phyloP scores from a whole-genome alignment of 2,329 filamentous ascomycete species.

The Ophiostoma sp. region DNA sequence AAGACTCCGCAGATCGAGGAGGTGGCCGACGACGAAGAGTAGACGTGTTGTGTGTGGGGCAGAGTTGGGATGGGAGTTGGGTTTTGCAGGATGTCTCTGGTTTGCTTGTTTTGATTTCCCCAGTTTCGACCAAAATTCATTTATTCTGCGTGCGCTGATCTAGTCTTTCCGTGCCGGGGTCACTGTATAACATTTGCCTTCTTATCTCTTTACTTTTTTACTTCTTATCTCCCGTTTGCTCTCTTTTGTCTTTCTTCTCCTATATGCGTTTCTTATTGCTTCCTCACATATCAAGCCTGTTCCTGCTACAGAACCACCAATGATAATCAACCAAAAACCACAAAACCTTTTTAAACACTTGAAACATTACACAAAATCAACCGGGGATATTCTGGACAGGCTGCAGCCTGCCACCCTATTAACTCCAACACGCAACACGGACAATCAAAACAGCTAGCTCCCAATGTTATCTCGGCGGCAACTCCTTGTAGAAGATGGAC shows the following conservation, averaged over 20 bases:
- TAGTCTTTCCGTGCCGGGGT: not conserved
- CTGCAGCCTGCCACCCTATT: not conserved
- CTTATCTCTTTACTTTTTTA: not conserved
- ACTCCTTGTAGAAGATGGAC: slow-evolving; percentile 56
- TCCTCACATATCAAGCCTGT: not conserved
- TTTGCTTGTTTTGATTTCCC: not conserved
- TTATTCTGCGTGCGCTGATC: not conserved
- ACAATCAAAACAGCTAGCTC: not conserved
- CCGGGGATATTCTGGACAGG: not conserved
- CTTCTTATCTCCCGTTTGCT: not conserved
- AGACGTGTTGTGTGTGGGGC: not conserved
- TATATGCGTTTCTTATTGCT: not conserved
- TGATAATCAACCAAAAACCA: not conserved
- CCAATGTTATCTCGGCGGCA: slow-evolving; percentile 31
- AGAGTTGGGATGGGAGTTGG: not conserved
- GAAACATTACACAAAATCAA: not conserved
- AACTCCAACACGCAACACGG: not conserved
- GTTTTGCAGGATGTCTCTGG: not conserved
- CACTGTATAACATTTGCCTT: not conserved
- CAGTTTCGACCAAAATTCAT: not conserved
- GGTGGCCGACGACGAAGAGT: slow-evolving; percentile 34
- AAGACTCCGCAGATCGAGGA: slow-evolving; percentile 40
- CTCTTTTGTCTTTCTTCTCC: not conserved
- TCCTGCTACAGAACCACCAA: not conserved
- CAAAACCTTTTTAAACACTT: not conserved